These are phyloP conservation scores for Trebouxia gelatinosa DNA, from an alignment of 163 green algal species.

Conservation along the genomic window DNA sequence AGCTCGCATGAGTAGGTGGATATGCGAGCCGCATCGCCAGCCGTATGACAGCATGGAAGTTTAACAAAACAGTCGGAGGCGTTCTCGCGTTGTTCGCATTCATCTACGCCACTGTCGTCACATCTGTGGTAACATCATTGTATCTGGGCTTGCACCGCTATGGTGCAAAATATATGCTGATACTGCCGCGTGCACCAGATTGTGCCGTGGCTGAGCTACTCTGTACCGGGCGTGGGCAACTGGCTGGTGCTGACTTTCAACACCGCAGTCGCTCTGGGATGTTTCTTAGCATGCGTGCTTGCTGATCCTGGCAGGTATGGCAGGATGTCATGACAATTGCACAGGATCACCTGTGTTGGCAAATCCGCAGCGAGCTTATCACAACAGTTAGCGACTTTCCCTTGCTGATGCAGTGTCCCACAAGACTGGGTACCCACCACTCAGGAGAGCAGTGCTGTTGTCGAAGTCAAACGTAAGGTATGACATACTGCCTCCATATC, in stretches of 20 bases:
- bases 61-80: constrained; percentile 41
- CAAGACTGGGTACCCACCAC: constrained; percentile 46
- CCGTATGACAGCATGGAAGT: constrained; percentile 9
- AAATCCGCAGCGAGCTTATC: not conserved
- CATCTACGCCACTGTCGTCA: constrained; percentile 56
- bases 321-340: not conserved
- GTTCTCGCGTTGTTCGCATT: constrained; percentile 48
- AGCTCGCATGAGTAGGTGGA: not conserved
- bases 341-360: not conserved
- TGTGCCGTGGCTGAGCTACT: constrained; percentile 66
- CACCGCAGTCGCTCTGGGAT: constrained; percentile 48
- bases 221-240: constrained; percentile 61
- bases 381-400: no score
- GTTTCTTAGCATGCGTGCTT: constrained; percentile 63
- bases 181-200: constrained; percentile 49
- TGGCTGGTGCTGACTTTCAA: constrained; percentile 49
- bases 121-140: constrained; percentile 54
- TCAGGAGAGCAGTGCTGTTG: constrained; percentile 37
- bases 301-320: constrained; percentile 60
- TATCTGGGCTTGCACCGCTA: no score
- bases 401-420: constrained; percentile 48
- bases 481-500: no score
- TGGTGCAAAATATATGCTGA: not conserved
- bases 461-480: constrained; percentile 81
- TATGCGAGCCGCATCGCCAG: not conserved